Conservation (phyloP, 371 early-diverging fungal genomes). For the Phascolomyces articulosus region DNA sequence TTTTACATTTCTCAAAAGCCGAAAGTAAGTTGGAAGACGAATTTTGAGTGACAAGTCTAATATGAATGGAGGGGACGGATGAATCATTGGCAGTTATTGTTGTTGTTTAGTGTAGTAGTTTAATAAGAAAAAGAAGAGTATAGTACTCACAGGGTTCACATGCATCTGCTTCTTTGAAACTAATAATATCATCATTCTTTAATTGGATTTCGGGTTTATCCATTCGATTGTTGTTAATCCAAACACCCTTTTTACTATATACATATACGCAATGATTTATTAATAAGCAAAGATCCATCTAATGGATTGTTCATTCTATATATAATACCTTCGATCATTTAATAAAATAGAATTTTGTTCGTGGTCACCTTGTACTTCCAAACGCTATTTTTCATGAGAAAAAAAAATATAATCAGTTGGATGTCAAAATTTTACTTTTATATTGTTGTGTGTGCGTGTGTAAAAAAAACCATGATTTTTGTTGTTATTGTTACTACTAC, state of each 20-base stretch:
- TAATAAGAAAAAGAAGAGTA: too few relatives aligned
- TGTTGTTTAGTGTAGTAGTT: too few relatives aligned
- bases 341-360: not conserved
- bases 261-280: not conserved
- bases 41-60: not conserved
- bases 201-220: not conserved
- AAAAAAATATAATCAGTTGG: not conserved
- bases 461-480: not conserved
- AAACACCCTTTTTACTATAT: not conserved
- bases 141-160: not conserved
- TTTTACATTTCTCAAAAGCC: not conserved
- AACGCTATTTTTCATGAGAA: not conserved
- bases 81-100: too few relatives aligned
- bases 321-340: slow-evolving; percentile 1
- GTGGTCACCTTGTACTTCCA: not conserved
- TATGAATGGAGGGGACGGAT: too few relatives aligned
- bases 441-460: too few relatives aligned
- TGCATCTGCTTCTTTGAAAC: not conserved
- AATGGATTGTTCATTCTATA: not conserved
- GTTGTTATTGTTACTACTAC: not conserved
- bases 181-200: not conserved
- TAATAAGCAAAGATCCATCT: not conserved
- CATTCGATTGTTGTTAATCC: not conserved
- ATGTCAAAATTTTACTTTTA: not conserved
- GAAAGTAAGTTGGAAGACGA: slow-evolving; percentile 3